Evolutionary conservation across 352 stramenopile species (phyloP).

Genomic region (Phytophthora quininea): DNA sequence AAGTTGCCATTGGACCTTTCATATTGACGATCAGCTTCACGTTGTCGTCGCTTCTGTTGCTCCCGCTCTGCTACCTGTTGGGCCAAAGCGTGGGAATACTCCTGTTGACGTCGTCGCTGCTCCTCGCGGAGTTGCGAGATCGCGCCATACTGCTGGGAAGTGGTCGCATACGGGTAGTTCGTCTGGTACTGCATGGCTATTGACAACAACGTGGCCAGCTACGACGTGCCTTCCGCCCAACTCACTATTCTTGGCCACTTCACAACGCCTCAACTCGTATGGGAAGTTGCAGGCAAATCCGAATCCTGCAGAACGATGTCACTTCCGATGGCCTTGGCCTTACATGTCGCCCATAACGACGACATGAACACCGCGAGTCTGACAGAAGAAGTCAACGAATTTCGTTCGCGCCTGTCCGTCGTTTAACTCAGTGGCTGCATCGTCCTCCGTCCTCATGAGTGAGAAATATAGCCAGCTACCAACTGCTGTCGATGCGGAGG

Average conservation of each 20-base stretch:
- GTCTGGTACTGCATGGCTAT: conserved; percentile 33
- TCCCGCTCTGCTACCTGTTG: conserved; percentile 66
- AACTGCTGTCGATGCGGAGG: no score
- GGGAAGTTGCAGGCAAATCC: no score
- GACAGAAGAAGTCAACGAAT: no score
- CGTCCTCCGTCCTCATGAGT: no score
- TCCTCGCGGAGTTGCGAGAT: conserved; percentile 49
- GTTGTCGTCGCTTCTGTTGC: conserved; percentile 51
- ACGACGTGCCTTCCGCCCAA: not conserved
- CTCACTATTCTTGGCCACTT: conserved; percentile 26
- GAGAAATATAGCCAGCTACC: no score
- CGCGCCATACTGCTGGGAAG: conserved; percentile 28
- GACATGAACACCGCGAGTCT: no score
- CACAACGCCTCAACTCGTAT: not conserved
- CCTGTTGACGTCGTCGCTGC: conserved; percentile 56
- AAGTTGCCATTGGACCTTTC: not conserved
- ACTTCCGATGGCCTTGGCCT: no score
- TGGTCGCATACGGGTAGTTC: conserved; percentile 36
- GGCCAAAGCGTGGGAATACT: conserved; percentile 60
- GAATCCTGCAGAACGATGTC: no score
- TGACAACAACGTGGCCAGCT: not conserved
- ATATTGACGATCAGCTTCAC: conserved; percentile 34
- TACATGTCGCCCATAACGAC: no score
- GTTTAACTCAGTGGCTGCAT: no score
- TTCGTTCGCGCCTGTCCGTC: no score